Evolutionary conservation across 768 basidiomycete genomes (phyloP), one percentile per base, ranked within the genome.

Genomic region (Serendipita sp.): DNA sequence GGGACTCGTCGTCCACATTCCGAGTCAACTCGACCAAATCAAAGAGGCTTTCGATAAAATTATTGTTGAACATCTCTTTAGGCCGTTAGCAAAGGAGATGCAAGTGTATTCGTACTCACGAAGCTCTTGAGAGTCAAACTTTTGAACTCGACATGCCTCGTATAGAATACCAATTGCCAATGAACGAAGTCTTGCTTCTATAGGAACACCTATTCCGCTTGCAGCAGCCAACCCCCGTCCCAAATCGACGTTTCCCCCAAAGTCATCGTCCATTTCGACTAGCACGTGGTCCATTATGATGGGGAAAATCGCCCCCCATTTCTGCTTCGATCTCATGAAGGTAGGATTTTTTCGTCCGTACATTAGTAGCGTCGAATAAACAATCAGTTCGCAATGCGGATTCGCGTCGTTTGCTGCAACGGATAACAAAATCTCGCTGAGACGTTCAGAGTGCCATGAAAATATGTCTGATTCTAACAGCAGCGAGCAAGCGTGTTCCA

Each of bases 21-120:
- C 89, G 79, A 0, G 96, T 98, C 69, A 88, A 84, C 72, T 99
- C 96, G 44, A 99, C 91, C 47, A 98, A 81, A 63, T 95, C 89
- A 69, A 96, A 95, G 52, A 99, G 75, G 70, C 86, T 83, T 66
- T 93, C 89, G 54, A 99, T 85, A 73, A 97, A 96, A 0, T 76
- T 60, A 68, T 95, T 89, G 68, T 82, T 79, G 71, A 96, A 98
- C 54, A 87, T 78, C 45, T 79, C 92, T 95, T 69, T 3, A 45
- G 48, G 35, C 48, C 44, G 16, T 36, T 51, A 34, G 63, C 66
- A 3, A 68, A 38, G 15, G 16, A 45, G 47, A 16, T 51, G 41
- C 3, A 23, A 23, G 2, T 35, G 36, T 36, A 34, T 46, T 36
- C 51, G 8, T 23, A 78, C 88, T 68, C 70, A 91, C 91, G 78